phyloP scores from a whole-genome alignment of 2,329 filamentous ascomycete genomes.

The Pseudocercospora macadamiae region DNA sequence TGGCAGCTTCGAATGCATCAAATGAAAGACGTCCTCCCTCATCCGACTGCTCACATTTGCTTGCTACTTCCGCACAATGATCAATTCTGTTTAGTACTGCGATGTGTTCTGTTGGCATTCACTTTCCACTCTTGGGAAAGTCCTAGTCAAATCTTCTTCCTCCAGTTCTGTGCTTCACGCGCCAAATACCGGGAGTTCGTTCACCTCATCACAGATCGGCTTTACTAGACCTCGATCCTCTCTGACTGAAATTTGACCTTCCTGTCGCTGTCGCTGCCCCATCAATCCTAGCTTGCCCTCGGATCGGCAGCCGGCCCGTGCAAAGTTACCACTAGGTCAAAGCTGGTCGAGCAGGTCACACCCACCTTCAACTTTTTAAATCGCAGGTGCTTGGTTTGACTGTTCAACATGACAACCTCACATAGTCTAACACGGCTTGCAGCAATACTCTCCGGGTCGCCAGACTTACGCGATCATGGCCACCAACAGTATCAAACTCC shows the following conservation, averaged over 20 bases:
- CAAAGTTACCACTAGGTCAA: neutral
- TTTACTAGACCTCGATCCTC: too few species aligned
- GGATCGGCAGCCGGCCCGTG: neutral
- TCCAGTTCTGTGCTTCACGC: too few species aligned
- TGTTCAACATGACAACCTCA: slow-evolving; percentile 24
- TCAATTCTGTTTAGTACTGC: too few species aligned
- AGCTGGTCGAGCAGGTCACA: neutral
- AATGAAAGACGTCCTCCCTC: slow-evolving; percentile 21
- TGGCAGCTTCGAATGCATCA: slow-evolving; percentile 22
- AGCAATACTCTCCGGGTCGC: slow-evolving; percentile 7
- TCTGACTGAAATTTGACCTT: too few species aligned
- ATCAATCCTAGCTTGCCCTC: too few species aligned
- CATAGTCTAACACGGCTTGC: slow-evolving; percentile 10
- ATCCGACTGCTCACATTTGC: neutral
- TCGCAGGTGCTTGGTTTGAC: neutral
- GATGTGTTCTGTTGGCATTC: too few species aligned
- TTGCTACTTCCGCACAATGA: too few species aligned
- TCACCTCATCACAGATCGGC: too few species aligned
- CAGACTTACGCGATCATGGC: slow-evolving; percentile 56
- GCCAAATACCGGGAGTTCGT: too few species aligned
- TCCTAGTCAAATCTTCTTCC: too few species aligned
- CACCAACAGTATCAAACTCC: slow-evolving; percentile 73
- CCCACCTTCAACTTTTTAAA: neutral
- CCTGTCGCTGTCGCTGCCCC: too few species aligned
- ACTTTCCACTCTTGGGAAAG: too few species aligned